Percentiles rank a stretch among this genome's conserved stretches.
These are phyloP conservation scores for Rhodotorula sp. DNA, from an alignment of 1,284 basidiomycete genomes.

Conservation along the genomic window DNA sequence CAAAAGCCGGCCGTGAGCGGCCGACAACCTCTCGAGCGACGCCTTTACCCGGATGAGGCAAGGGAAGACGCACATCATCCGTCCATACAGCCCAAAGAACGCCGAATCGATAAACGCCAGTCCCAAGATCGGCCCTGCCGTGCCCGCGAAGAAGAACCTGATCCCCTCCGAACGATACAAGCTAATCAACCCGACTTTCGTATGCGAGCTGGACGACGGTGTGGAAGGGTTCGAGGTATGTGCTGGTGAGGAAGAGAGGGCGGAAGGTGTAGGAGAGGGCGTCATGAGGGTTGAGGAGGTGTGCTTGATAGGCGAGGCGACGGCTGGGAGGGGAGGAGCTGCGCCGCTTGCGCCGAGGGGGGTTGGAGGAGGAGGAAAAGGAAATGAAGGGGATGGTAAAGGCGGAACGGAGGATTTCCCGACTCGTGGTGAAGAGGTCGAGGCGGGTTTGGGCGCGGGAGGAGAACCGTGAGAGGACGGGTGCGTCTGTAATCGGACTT, in stretches of 20 bases:
- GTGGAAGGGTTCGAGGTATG: background rate
- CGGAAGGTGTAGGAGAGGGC: background rate
- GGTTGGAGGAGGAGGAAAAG: slow-evolving; percentile 20
- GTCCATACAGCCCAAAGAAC: slow-evolving; percentile 45
- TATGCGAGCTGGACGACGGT: background rate
- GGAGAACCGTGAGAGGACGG: slow-evolving; percentile 20
- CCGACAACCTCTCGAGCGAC: background rate
- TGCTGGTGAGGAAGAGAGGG: background rate
- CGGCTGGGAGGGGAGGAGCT: background rate
- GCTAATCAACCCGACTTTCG: slow-evolving; percentile 6
- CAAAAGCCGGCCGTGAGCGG: no score
- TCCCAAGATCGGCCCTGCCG: slow-evolving; percentile 45
- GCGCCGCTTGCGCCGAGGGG: slow-evolving; percentile 4
- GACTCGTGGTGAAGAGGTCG: slow-evolving; percentile 18
- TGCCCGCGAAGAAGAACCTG: slow-evolving; percentile 45
- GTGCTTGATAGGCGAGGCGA: slow-evolving; percentile 4
- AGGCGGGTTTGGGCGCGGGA: background rate
- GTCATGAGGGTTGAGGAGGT: slow-evolving; percentile 4
- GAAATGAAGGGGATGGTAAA: slow-evolving; percentile 17
- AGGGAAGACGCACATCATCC: slow-evolving; percentile 40
- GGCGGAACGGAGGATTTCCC: slow-evolving; percentile 28
- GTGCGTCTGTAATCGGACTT: slow-evolving; percentile 44
- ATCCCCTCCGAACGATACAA: slow-evolving; percentile 44
- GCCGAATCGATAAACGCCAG: slow-evolving; percentile 46
- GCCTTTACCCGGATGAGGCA: background rate